Evolutionary conservation across 78 protist species (phyloP).

Genomic region (Monosiga brevicollis): DNA sequence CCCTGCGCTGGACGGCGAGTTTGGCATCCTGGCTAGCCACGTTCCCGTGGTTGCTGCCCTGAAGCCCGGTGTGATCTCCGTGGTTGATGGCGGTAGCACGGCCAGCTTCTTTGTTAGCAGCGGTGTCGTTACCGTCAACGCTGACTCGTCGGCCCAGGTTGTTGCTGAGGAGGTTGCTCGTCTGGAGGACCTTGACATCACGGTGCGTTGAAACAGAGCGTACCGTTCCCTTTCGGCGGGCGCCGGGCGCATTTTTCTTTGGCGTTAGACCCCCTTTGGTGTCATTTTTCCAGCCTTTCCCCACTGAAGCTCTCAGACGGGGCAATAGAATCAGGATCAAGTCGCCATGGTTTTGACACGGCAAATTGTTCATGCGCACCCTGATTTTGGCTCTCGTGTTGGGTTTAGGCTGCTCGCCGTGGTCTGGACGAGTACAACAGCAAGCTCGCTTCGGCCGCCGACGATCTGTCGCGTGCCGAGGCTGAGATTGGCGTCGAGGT

Average conservation of each 20-base stretch:
- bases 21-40: constrained; percentile 37
- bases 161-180: constrained; percentile 35
- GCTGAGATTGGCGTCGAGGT: constrained; percentile 23
- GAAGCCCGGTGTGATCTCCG: constrained; percentile 26
- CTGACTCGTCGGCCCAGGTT: constrained; percentile 14
- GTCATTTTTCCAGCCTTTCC: neutral
- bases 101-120: constrained; percentile 30
- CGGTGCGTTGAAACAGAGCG: neutral
- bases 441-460: neutral
- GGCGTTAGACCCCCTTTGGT: neutral
- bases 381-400: neutral
- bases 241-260: too few relatives aligned
- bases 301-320: neutral
- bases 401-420: neutral
- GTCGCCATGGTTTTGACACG: neutral
- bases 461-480: constrained; percentile 1
- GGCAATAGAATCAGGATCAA: neutral
- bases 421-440: neutral
- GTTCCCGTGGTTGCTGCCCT: constrained; percentile 33
- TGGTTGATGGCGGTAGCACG: neutral
- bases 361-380: neutral
- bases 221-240: too few relatives aligned
- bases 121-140: constrained; percentile 33
- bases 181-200: constrained; percentile 15
- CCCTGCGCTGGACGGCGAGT: constrained; percentile 23